phyloP scores from a whole-genome alignment of 768 basidiomycete species.

The Kwoniella mangroviensis region DNA sequence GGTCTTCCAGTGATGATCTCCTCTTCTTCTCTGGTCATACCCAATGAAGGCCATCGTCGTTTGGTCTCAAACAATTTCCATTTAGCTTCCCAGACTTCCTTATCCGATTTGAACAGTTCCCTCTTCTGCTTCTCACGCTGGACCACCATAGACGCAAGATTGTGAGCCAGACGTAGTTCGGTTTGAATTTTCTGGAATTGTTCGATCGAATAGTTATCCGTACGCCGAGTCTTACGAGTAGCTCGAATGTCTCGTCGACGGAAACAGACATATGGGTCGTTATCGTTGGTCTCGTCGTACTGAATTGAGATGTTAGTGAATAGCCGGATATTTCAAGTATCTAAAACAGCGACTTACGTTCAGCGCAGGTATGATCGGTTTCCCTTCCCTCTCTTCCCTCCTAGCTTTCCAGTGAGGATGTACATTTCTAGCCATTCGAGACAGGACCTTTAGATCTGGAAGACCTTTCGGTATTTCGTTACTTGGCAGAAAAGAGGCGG shows the following conservation, averaged over 20 bases:
- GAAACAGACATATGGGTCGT: conserved; percentile 96
- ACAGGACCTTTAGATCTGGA: conserved; percentile 67
- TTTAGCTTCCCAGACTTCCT: conserved; percentile 77
- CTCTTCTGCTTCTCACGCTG: conserved; percentile 78
- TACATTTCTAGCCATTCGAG: conserved; percentile 71
- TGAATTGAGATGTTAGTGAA: conserved; percentile 47
- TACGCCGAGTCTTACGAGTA: conserved; percentile 89
- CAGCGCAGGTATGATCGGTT: conserved; percentile 80
- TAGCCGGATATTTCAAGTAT: not conserved
- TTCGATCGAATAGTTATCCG: conserved; percentile 86
- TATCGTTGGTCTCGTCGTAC: conserved; percentile 87
- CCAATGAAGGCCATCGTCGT: conserved; percentile 63
- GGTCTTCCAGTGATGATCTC: conserved; percentile 53
- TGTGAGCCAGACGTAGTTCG: conserved; percentile 74
- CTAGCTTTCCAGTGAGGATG: conserved; percentile 92
- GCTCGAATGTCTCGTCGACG: conserved; percentile 92
- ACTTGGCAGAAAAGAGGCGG: conserved; percentile 70
- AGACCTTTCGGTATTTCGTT: conserved; percentile 72
- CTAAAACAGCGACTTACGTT: conserved; percentile 67
- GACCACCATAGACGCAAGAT: conserved; percentile 72
- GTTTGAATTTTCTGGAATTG: conserved; percentile 78
- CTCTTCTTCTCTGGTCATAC: conserved; percentile 59
- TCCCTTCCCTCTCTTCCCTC: conserved; percentile 76
- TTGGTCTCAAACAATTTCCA: conserved; percentile 77
- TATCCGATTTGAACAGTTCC: conserved; percentile 66